These are phyloP conservation scores for Zalaria sp. DNA, from an alignment of 2,329 filamentous ascomycete species.

Conservation along the genomic window DNA sequence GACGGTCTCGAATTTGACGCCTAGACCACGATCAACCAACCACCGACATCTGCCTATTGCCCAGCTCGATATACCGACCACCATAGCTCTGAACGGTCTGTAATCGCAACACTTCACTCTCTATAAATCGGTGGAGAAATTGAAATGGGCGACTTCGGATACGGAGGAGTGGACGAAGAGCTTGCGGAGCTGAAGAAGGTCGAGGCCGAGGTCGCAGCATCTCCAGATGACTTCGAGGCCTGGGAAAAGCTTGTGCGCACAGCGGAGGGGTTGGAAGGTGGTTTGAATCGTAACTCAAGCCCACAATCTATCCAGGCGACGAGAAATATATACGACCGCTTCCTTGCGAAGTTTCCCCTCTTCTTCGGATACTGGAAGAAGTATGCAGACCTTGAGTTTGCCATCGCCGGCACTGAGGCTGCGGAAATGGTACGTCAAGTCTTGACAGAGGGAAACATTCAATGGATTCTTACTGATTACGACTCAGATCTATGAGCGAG, in stretches of 20 bases:
- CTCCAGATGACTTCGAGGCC: conserved; percentile 81
- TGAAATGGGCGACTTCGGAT: conserved; percentile 60
- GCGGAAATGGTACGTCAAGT: conserved; percentile 65
- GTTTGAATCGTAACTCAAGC: conserved; percentile 90
- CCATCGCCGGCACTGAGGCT: conserved; percentile 89
- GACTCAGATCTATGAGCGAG: conserved; percentile 76
- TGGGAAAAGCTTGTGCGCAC: conserved; percentile 88
- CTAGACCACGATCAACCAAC: no score
- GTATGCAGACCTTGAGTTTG: conserved; percentile 95
- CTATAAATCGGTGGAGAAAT: no score
- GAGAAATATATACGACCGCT: conserved; percentile 78
- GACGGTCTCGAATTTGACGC: no score
- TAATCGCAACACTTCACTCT: no score
- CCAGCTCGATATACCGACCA: no score
- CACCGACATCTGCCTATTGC: no score
- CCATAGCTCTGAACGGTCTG: no score
- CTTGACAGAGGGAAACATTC: conserved; percentile 7
- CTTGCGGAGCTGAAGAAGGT: conserved; percentile 70
- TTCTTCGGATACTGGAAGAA: conserved; percentile 99
- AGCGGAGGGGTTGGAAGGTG: conserved; percentile 76
- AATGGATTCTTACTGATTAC: background rate
- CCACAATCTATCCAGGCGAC: conserved; percentile 81
- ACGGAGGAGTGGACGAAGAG: conserved; percentile 64
- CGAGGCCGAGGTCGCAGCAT: conserved; percentile 59
- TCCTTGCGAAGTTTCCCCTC: conserved; percentile 86